These are phyloP conservation scores for Metschnikowia borealis DNA, from an alignment of 805 yeast species.

Conservation along the genomic window DNA sequence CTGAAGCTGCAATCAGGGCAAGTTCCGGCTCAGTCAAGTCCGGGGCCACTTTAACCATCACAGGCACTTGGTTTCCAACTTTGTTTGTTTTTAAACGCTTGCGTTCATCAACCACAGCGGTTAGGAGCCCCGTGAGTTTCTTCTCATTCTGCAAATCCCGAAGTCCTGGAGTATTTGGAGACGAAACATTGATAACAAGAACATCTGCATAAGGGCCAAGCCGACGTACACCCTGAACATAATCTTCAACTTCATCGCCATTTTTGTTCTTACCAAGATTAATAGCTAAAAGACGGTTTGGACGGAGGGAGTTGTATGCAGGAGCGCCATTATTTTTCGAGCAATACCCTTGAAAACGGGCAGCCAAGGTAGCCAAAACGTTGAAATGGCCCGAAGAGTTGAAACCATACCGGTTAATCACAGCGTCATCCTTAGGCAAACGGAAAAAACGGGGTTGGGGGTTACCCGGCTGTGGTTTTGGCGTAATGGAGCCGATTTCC, in stretches of 20 bases:
- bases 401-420: conserved; percentile 92
- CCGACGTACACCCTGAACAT: conserved; percentile 74
- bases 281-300: conserved; percentile 67
- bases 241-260: conserved; percentile 88
- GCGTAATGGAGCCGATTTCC: conserved; percentile 92
- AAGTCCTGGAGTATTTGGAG: conserved; percentile 95
- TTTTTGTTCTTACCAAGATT: conserved; percentile 90
- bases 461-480: conserved; percentile 90
- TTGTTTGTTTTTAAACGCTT: conserved; percentile 42
- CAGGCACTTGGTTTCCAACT: conserved; percentile 59
- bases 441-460: conserved; percentile 92
- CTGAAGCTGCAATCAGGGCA: conserved; percentile 75
- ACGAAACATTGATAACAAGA: conserved; percentile 84
- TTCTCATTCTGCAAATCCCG: conserved; percentile 78
- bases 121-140: conserved; percentile 64
- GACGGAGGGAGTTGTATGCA: conserved; percentile 48
- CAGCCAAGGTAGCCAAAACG: conserved; percentile 63
- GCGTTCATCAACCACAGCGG: conserved; percentile 66
- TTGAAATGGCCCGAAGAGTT: conserved; percentile 83
- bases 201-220: conserved; percentile 86
- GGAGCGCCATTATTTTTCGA: conserved; percentile 35
- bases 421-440: conserved; percentile 79
- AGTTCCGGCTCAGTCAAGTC: conserved; percentile 81
- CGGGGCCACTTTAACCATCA: conserved; percentile 90
- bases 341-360: conserved; percentile 42